Base-by-base conservation (phyloP, 192 early-diverging fungal species). In the Rhizophlyctis rosea region DNA sequence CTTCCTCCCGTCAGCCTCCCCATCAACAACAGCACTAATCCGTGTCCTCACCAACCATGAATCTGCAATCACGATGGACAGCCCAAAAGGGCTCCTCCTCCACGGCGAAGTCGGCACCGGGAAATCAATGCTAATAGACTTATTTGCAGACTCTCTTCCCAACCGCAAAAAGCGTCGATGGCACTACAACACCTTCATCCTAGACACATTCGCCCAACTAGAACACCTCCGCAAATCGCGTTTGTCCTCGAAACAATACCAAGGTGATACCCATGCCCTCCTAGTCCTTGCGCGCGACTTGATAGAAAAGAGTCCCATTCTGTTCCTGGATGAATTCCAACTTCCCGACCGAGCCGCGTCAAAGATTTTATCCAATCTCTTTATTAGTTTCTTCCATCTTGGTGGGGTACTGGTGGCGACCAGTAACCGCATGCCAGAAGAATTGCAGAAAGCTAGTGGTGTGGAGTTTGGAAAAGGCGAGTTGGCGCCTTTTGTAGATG, bases 331-430 rank as follows among this genome's bases (percentile, higher is more conserved):
- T n/a, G n/a, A 98, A 69, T 90, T 98, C 44, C 91, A 93, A 64
- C 93, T 98, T 13, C 96, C 95, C 2, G 92, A 98, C 67, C 94
- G 96, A 57, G 91, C 90, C 2, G 93, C 96, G 67, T 93, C 94
- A 53, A 94, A 92, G 91, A 83, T 95, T 32, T 61, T 95, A 50
- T 79, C 92, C 29, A 47, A 36, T n/a, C 34, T 54, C 21, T 80
- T 94, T 54, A 75, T 77, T 1, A 86, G 92, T 65, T 72, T 98
- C 34, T 91, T 94, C 59, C 66, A 77, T 1, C 61, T 82, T 36
- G 93, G 93, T 34, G 90, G 93, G 0, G 88, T 98, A 0, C 62
- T 95, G 11, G 89, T 98, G 1, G 89, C 91, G 18, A 98, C 94
- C 0, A 92, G 90, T 9, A 98, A 98, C 69, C 76, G 95, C 30